Evolutionary conservation across 345 rosid genomes (phyloP).

Genomic region (Salix udensis): DNA sequence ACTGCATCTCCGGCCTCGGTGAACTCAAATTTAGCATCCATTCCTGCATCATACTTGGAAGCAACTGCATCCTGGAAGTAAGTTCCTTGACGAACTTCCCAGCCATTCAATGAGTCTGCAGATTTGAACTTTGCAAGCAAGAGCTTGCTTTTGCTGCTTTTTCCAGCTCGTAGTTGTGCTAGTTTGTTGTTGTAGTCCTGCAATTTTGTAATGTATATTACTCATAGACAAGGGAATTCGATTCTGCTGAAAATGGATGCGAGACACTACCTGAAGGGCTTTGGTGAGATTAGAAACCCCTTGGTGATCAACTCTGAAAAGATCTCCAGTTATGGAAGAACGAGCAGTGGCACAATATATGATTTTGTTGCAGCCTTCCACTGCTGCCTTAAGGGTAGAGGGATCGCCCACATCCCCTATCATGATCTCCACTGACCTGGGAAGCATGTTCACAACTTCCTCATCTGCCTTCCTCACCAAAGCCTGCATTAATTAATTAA

Average conservation of each 20-base stretch:
- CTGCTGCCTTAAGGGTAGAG: conserved; percentile 57
- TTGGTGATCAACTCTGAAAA: conserved; percentile 77
- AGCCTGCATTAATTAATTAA: conserved; percentile 37
- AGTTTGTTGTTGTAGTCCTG: conserved; percentile 82
- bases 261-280: conserved; percentile 62
- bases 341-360: conserved; percentile 96
- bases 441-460: conserved; percentile 69
- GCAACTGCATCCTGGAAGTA: conserved; percentile 83
- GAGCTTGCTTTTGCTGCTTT: conserved; percentile 98
- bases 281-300: conserved; percentile 90
- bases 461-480: conserved; percentile 68
- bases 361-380: conserved; percentile 82
- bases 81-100: conserved; percentile 89
- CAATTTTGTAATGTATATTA: background rate
- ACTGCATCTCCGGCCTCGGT: conserved; percentile 78
- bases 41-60: conserved; percentile 84
- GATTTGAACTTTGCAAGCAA: conserved; percentile 74
- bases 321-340: conserved; percentile 80
- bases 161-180: conserved; percentile 84
- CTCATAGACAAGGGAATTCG: too few relatives aligned
- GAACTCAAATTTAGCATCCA: conserved; percentile 89
- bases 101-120: conserved; percentile 57
- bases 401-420: conserved; percentile 89
- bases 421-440: conserved; percentile 82
- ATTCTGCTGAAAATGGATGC: background rate